Conservation (phyloP, 2,329 filamentous ascomycete genomes). For the Triangularia verruculosa region DNA sequence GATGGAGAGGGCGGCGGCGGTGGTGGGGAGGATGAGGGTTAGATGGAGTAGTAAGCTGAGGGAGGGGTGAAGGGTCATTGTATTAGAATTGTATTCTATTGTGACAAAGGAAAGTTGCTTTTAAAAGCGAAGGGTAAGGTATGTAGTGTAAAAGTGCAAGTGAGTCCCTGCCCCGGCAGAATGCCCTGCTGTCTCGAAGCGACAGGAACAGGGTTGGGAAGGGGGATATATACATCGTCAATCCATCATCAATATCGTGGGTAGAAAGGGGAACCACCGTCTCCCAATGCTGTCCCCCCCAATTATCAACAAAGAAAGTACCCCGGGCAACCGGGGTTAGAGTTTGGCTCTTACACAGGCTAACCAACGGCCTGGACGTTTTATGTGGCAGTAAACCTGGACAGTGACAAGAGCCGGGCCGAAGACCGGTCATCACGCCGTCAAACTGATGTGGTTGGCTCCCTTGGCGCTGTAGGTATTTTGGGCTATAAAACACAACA, state of each 20-base stretch:
- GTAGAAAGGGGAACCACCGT: too few relatives aligned
- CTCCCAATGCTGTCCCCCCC: neutral
- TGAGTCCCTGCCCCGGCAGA: neutral
- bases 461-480: neutral
- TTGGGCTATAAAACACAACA: neutral
- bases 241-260: neutral
- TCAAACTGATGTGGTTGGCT: neutral
- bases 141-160: neutral
- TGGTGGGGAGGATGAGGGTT: neutral
- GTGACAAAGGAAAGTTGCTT: neutral
- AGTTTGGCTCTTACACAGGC: neutral
- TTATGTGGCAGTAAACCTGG: neutral
- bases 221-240: neutral
- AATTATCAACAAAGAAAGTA: neutral
- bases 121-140: neutral
- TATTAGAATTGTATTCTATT: neutral
- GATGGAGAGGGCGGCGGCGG: neutral
- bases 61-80: neutral
- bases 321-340: neutral
- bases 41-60: neutral
- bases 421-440: neutral
- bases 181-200: neutral
- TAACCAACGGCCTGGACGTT: neutral
- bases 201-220: neutral
- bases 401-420: neutral